Percentiles rank a stretch among this genome's conserved stretches.
phyloP scores from a whole-genome alignment of 2,329 filamentous ascomycete genomes.

The Seiridium cupressi region DNA sequence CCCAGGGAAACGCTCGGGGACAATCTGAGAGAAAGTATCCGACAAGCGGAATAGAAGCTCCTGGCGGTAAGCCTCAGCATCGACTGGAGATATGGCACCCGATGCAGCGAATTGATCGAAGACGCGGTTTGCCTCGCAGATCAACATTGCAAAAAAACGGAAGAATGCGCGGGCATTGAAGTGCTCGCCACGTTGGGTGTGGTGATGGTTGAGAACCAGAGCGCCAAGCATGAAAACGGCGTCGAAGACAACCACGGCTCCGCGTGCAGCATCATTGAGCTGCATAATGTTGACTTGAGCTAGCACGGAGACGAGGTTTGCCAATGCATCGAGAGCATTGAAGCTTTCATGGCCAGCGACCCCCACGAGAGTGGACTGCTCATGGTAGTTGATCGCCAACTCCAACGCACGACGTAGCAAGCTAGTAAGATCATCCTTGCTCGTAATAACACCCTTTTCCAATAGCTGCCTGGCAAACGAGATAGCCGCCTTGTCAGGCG shows the following conservation, averaged over 20 bases:
- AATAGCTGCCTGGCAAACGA: slow-evolving; percentile 86
- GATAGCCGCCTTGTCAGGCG: slow-evolving; percentile 67
- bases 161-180: slow-evolving; percentile 92
- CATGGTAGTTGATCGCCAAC: slow-evolving; percentile 73
- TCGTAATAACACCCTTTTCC: slow-evolving; percentile 67
- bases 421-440: slow-evolving; percentile 71
- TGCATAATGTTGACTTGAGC: slow-evolving; percentile 68
- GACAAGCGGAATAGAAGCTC: slow-evolving; percentile 73
- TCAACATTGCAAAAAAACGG: slow-evolving; percentile 78
- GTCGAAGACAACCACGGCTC: slow-evolving; percentile 71
- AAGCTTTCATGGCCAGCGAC: slow-evolving; percentile 59
- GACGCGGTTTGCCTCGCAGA: slow-evolving; percentile 68
- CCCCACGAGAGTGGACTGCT: slow-evolving; percentile 63
- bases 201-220: slow-evolving; percentile 81
- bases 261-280: slow-evolving; percentile 55
- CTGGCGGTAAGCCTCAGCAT: slow-evolving; percentile 57
- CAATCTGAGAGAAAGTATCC: slow-evolving; percentile 67
- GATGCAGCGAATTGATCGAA: slow-evolving; percentile 34
- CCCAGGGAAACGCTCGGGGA: slow-evolving; percentile 73
- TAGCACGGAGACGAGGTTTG: slow-evolving; percentile 74
- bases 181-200: slow-evolving; percentile 73
- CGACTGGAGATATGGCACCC: background rate
- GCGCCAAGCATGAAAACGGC: slow-evolving; percentile 75
- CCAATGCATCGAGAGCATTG: slow-evolving; percentile 73
- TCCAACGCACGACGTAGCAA: slow-evolving; percentile 85